phyloP scores from a whole-genome alignment of 2,329 filamentous ascomycete species.

The Emydomyces testavorans region DNA sequence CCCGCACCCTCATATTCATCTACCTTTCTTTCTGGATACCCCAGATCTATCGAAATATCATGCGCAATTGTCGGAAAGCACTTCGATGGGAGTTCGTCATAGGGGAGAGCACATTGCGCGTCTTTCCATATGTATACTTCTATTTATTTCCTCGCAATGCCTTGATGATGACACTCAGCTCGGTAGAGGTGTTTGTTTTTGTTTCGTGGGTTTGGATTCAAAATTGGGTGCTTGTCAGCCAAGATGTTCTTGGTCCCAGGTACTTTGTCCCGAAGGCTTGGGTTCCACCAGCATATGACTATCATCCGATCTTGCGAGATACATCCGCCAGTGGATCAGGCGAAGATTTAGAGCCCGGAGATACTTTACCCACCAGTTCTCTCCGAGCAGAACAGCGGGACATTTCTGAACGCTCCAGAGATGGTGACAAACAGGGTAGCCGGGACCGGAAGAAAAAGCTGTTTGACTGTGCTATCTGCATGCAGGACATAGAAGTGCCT shows the following conservation, averaged over 20 bases:
- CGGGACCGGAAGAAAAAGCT: conserved; percentile 42
- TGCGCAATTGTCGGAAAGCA: conserved; percentile 82
- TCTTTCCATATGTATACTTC: conserved; percentile 76
- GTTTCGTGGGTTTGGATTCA: conserved; percentile 80
- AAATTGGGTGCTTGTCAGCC: conserved; percentile 62
- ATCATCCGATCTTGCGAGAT: conserved; percentile 70
- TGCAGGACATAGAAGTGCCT: conserved; percentile 80
- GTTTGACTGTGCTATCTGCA: conserved; percentile 92
- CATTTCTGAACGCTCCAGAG: conserved; percentile 25
- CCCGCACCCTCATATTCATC: conserved; percentile 52
- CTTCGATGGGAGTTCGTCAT: conserved; percentile 84
- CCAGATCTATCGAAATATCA: conserved; percentile 80
- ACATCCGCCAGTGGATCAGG: conserved; percentile 37
- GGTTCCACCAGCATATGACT: conserved; percentile 66
- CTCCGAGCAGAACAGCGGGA: conserved; percentile 42
- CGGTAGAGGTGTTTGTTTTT: conserved; percentile 51
- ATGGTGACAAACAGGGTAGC: conserved; percentile 30
- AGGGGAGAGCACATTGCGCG: conserved; percentile 66
- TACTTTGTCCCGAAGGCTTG: conserved; percentile 64
- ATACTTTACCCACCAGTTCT: conserved; percentile 61
- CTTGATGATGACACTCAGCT: conserved; percentile 61
- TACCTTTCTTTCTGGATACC: conserved; percentile 90
- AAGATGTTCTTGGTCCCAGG: conserved; percentile 78
- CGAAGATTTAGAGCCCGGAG: conserved; percentile 67
- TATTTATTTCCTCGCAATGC: conserved; percentile 69